phyloP scores from a whole-genome alignment of 2,329 filamentous ascomycete species.

The Nothophaeocryptopus gaeumannii region DNA sequence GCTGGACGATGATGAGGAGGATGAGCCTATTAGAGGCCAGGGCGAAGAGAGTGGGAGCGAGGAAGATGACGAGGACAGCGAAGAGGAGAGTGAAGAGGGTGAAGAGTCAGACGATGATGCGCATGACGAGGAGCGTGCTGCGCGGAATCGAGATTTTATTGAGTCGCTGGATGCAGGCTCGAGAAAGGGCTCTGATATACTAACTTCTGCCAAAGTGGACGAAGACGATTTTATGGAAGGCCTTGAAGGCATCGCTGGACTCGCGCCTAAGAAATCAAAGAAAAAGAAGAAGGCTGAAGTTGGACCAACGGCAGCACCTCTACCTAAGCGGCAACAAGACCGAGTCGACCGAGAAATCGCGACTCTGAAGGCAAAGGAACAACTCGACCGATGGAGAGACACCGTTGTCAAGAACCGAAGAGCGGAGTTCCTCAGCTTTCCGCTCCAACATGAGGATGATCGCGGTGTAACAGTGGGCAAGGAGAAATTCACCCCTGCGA shows the following conservation, averaged over 20 bases:
- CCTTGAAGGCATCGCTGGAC: slow-evolving; percentile 59
- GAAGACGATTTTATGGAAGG: slow-evolving; percentile 62
- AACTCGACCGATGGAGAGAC: slow-evolving; percentile 85
- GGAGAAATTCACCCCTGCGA: slow-evolving; percentile 61
- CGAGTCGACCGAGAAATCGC: slow-evolving; percentile 76
- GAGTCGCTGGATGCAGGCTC: slow-evolving; percentile 47
- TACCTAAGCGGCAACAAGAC: slow-evolving; percentile 83
- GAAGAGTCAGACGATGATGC: slow-evolving; percentile 41
- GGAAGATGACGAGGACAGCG: slow-evolving; percentile 57
- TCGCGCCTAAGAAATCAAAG: slow-evolving; percentile 64
- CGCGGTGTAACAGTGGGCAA: slow-evolving; percentile 59
- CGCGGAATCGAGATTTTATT: slow-evolving; percentile 52
- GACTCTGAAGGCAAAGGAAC: slow-evolving; percentile 88
- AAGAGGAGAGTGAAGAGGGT: slow-evolving; percentile 38
- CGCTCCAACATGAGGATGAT: slow-evolving; percentile 67
- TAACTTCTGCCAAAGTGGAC: slow-evolving; percentile 41
- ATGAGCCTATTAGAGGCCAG: slow-evolving; percentile 33
- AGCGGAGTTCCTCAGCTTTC: slow-evolving; percentile 87
- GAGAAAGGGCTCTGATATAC: slow-evolving; percentile 19
- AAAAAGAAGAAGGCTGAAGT: slow-evolving; percentile 41
- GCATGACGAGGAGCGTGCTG: slow-evolving; percentile 62
- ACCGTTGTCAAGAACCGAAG: slow-evolving; percentile 92
- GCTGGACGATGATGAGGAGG: slow-evolving; percentile 54
- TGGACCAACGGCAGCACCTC: slow-evolving; percentile 65
- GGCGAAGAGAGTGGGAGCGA: slow-evolving; percentile 40